Conservation (phyloP, 225 moss, liverwort and hornwort genomes). For the Sphagnum contortum region DNA sequence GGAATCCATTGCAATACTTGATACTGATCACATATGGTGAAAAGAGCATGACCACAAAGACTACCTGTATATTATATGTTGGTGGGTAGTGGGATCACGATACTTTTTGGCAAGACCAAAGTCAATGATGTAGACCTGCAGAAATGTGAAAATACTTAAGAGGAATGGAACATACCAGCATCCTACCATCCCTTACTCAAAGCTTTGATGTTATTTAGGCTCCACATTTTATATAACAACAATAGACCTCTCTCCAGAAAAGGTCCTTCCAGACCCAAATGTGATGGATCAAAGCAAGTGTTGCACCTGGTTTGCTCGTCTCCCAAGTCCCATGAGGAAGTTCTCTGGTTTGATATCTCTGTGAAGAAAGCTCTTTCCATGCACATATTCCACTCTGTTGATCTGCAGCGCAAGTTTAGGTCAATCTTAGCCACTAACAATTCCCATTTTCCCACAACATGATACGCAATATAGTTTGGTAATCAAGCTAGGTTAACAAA, state of each 20-base stretch:
- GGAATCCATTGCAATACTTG: no score
- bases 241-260: no score
- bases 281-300: no score
- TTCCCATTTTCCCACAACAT: no score
- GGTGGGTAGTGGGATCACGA: slow-evolving; percentile 24
- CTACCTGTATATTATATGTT: slow-evolving; percentile 42
- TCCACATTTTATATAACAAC: no score
- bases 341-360: slow-evolving; percentile 53
- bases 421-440: no score
- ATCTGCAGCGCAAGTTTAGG: slow-evolving; percentile 15
- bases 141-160: background rate
- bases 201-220: no score
- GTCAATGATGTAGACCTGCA: slow-evolving; percentile 39
- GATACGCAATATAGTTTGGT: no score
- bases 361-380: slow-evolving; percentile 44
- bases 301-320: slow-evolving; percentile 23
- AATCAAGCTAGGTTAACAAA: slow-evolving; percentile 8
- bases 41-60: background rate
- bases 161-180: no score
- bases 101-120: slow-evolving; percentile 50
- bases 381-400: slow-evolving; percentile 57
- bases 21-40: no score
- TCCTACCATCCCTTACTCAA: no score
- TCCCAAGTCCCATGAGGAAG: slow-evolving; percentile 48
- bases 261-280: no score